Conservation (phyloP, 139 green algal species). For the Asterochloris sp. region DNA sequence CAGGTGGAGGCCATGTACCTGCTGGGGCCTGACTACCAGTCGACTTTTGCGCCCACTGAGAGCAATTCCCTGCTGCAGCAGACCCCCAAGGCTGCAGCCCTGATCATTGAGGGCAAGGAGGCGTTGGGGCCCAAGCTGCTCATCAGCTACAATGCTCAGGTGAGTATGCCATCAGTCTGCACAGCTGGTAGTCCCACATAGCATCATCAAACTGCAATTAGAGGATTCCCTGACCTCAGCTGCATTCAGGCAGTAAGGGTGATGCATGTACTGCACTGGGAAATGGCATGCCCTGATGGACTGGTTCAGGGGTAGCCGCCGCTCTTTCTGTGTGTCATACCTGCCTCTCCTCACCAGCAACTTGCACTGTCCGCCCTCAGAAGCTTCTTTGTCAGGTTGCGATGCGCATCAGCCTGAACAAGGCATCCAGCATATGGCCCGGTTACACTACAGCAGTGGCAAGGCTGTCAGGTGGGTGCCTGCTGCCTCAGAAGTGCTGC, state of each 20-base stretch:
- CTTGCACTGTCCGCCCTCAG: too few species aligned
- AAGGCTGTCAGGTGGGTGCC: too few species aligned
- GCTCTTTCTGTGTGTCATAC: too few species aligned
- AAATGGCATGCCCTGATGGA: not conserved
- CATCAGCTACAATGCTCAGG: slow-evolving; percentile 36
- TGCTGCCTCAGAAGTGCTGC: too few species aligned
- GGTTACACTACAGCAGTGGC: too few species aligned
- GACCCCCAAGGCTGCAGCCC: slow-evolving; percentile 14
- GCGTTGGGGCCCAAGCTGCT: slow-evolving; percentile 19
- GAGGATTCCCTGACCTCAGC: not conserved
- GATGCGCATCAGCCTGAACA: too few species aligned
- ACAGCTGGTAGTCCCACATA: too few species aligned
- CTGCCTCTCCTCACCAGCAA: too few species aligned
- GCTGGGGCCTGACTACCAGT: slow-evolving; percentile 40
- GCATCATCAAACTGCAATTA: not conserved
- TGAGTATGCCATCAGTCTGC: not conserved
- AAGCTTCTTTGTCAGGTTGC: too few species aligned
- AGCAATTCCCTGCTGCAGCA: slow-evolving; percentile 32
- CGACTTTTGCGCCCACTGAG: slow-evolving; percentile 23
- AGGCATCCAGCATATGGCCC: too few species aligned
- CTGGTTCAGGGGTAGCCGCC: too few species aligned
- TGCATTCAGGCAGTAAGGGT: not conserved
- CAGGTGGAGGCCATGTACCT: slow-evolving; percentile 30
- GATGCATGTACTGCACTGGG: not conserved
- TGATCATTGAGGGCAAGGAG: slow-evolving; percentile 24